Evolutionary conservation across 148 eudicot species (phyloP).

Genomic region (Cornus florida): DNA sequence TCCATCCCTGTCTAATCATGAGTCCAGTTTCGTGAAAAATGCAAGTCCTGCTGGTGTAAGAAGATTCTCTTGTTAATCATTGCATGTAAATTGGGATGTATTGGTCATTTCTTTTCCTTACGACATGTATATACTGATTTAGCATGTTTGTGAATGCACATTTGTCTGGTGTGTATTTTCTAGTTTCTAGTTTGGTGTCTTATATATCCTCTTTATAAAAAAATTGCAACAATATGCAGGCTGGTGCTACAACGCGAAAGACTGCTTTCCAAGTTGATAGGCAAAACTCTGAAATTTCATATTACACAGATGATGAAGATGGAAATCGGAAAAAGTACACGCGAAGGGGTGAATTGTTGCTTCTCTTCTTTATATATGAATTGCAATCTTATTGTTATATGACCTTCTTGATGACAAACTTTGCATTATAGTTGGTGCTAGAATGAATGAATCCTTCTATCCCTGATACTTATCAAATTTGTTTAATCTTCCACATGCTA

Average conservation of each 20-base stretch:
- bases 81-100: not conserved
- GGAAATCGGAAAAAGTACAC: constrained; percentile 67
- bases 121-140: not conserved
- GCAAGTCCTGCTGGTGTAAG: constrained; percentile 88
- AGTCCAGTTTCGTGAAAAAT: constrained; percentile 48
- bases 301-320: constrained; percentile 87
- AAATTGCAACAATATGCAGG: constrained; percentile 28
- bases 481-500: not conserved
- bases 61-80: constrained; percentile 10
- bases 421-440: not conserved
- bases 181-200: not conserved
- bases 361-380: not conserved
- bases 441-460: not conserved
- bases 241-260: constrained; percentile 77
- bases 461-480: no score
- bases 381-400: not conserved
- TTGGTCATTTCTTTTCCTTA: not conserved
- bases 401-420: not conserved
- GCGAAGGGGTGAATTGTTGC: constrained; percentile 53
- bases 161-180: not conserved
- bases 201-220: not conserved
- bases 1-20: constrained; percentile 49
- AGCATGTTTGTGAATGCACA: not conserved
- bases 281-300: constrained; percentile 70
- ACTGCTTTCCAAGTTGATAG: constrained; percentile 57